Percentiles rank a stretch among this genome's conserved stretches.
These are phyloP conservation scores for Mucor circinelloides DNA, from an alignment of 371 early-diverging fungal species.

Conservation along the genomic window DNA sequence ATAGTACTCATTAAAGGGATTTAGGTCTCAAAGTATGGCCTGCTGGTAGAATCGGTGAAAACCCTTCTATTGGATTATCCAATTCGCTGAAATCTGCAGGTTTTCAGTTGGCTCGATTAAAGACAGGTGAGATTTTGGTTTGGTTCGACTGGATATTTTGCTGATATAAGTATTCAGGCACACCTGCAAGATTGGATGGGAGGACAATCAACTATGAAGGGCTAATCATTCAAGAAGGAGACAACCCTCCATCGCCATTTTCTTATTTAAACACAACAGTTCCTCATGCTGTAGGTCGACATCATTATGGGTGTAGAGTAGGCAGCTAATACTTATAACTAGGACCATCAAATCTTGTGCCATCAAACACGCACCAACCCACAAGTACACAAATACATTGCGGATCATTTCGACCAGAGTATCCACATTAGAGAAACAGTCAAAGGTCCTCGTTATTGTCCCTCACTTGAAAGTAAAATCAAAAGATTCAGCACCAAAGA, in stretches of 20 bases:
- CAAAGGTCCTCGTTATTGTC: conserved; percentile 87
- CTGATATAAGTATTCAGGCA: conserved; percentile 44
- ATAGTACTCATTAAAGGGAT: not conserved
- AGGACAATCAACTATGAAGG: conserved; percentile 74
- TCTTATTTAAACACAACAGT: conserved; percentile 74
- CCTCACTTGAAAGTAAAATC: conserved; percentile 84
- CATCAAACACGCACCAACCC: conserved; percentile 80
- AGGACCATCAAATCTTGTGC: conserved; percentile 71
- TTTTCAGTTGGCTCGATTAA: conserved; percentile 74
- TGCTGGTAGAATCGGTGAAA: conserved; percentile 79
- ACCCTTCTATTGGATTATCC: conserved; percentile 77
- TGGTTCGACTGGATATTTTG: not conserved
- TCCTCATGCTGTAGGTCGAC: conserved; percentile 54
- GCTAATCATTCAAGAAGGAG: conserved; percentile 71
- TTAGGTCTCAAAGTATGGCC: conserved; percentile 72
- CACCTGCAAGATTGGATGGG: conserved; percentile 80
- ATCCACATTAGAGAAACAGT: conserved; percentile 86
- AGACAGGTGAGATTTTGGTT: conserved; percentile 58
- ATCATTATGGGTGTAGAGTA: not conserved
- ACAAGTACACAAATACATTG: conserved; percentile 69
- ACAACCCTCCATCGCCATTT: conserved; percentile 76
- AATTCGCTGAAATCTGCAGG: conserved; percentile 76
- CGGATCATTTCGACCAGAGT: conserved; percentile 74
- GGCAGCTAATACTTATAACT: not conserved
- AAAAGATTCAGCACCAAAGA: conserved; percentile 70